phyloP scores from a whole-genome alignment of 1,139 yeast genomes.

The Trichomonascaceae sp. region DNA sequence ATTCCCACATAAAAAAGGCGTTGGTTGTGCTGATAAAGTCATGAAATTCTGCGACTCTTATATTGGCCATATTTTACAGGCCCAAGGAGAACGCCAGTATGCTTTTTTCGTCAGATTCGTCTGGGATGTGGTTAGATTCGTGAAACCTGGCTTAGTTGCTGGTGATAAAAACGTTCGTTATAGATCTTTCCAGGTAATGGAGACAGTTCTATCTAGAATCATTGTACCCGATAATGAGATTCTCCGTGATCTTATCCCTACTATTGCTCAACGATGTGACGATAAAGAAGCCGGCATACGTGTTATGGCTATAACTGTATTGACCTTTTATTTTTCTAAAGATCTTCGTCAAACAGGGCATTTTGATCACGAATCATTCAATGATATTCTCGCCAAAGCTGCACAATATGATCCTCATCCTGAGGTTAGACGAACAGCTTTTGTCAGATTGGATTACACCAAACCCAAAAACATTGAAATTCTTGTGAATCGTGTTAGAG shows the following conservation, averaged over 20 bases:
- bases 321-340: slow-evolving; percentile 61
- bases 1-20: slow-evolving; percentile 63
- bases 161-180: slow-evolving; percentile 72
- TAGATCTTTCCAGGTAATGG: slow-evolving; percentile 72
- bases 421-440: slow-evolving; percentile 83
- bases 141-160: slow-evolving; percentile 71
- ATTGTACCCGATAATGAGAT: slow-evolving; percentile 73
- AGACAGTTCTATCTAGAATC: slow-evolving; percentile 63
- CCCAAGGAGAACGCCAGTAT: slow-evolving; percentile 35
- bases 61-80: slow-evolving; percentile 39
- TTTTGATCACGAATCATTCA: slow-evolving; percentile 15
- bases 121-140: slow-evolving; percentile 56
- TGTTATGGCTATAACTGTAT: slow-evolving; percentile 73
- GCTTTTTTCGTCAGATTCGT: slow-evolving; percentile 39
- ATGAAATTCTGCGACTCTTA: slow-evolving; percentile 69
- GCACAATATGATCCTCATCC: slow-evolving; percentile 77
- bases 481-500: slow-evolving; percentile 77
- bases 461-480: slow-evolving; percentile 4
- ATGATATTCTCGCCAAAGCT: slow-evolving; percentile 46
- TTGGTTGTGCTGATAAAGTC: slow-evolving; percentile 67
- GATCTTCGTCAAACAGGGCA: slow-evolving; percentile 43
- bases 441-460: slow-evolving; percentile 59
- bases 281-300: slow-evolving; percentile 81
- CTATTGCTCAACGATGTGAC: slow-evolving; percentile 56
- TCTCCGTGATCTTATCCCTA: slow-evolving; percentile 56